These are phyloP conservation scores for Trametes hirsuta DNA, from an alignment of 1,284 basidiomycete species.

Conservation along the genomic window DNA sequence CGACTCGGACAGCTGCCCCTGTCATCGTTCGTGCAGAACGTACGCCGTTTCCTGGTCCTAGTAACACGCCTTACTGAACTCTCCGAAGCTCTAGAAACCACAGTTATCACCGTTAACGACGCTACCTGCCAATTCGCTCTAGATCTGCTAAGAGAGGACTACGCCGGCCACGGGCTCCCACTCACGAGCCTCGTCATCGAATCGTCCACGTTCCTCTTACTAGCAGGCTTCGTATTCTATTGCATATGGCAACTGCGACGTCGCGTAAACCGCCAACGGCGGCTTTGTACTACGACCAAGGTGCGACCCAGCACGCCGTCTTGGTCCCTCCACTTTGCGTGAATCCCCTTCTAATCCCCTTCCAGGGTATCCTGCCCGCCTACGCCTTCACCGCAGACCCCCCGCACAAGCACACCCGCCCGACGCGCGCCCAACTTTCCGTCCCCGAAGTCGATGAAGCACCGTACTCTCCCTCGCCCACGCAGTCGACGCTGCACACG, in stretches of 20 bases:
- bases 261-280: background rate
- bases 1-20: too few relatives aligned
- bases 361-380: too few relatives aligned
- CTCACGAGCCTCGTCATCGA: conserved; percentile 7
- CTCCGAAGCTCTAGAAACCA: background rate
- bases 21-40: too few relatives aligned
- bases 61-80: too few relatives aligned
- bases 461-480: background rate
- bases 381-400: too few relatives aligned
- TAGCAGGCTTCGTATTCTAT: conserved; percentile 4
- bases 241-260: background rate
- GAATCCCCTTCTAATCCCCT: too few relatives aligned
- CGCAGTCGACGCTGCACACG: background rate
- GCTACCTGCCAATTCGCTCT: background rate
- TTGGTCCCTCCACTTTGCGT: too few relatives aligned
- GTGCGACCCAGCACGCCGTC: background rate
- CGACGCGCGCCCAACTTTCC: background rate
- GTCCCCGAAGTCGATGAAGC: conserved; percentile 3
- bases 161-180: background rate
- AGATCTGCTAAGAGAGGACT: background rate
- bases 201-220: conserved; percentile 1
- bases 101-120: background rate
- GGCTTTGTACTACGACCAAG: background rate
- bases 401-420: background rate
- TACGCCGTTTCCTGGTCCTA: too few relatives aligned